Evolutionary conservation across 441 rosid species (phyloP), one percentile per base, ranked within the genome.

Genomic region (Croton setiger): DNA sequence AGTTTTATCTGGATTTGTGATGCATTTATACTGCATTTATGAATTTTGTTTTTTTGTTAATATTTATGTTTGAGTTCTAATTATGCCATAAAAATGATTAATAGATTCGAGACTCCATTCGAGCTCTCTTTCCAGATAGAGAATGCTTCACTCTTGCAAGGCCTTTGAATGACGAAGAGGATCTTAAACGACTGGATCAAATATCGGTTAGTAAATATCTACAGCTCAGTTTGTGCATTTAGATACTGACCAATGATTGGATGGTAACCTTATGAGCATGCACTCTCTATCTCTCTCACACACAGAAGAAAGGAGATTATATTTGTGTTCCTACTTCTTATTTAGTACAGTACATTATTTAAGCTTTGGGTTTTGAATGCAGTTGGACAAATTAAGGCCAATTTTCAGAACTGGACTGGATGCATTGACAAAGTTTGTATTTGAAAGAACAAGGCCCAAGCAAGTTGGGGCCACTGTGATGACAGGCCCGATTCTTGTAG

Each of bases 391-490:
- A 74, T 77, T 92, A 75, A 87, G 97, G 74, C 96, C 97, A 62
- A 96, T 89, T 68, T 96, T 96, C 63, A 87, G 87, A 69, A 67
- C 89, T 68, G 97, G 99, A 63, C 74, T 92, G 74, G 98, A 96
- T 82, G 96, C 97, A 60, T 78, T 92, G 72, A 92, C 98, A 61
- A 96, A 79, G 77, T 92, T 96, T 79, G 97, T 96, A 72, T 96
- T 93, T 78, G 97, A 92, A 95, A 89, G 91, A 81, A 93, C 98
- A 48, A 88, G 98, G 80, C 98, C 97, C 52, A 96, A 96, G 86
- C 99, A 93, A 79, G 75, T 92, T 13, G 99, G 94, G 69, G 88
- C 96, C 73, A 91, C 98, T 44, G 70, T 87, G 66, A 76, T 96
- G 95, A 96, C 97, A 0, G 99, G 99, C 44, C 98, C 99, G 15